phyloP scores from a whole-genome alignment of 164 flowering plant genomes.

The Macadamia integrifolia region DNA sequence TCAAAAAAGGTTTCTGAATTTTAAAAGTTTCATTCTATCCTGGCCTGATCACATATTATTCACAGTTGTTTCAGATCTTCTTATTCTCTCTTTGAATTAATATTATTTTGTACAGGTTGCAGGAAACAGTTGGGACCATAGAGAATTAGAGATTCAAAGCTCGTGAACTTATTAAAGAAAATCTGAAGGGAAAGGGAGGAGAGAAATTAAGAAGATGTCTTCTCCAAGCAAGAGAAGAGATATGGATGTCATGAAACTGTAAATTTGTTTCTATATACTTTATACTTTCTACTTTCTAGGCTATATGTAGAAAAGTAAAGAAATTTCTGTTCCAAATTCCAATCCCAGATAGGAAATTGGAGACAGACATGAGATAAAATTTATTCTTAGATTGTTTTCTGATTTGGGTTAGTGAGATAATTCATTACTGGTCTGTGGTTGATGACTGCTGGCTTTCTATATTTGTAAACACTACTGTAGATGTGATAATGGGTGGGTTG shows the following conservation, averaged over 20 bases:
- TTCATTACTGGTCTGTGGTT: slow-evolving; percentile 3
- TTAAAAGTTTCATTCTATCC: not conserved
- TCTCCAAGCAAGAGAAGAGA: slow-evolving; percentile 81
- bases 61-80: not conserved
- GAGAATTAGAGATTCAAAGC: not conserved
- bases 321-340: no score
- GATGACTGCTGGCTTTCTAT: not conserved
- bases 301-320: not conserved
- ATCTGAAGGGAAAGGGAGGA: not conserved
- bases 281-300: not conserved
- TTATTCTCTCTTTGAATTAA: no score
- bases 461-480: slow-evolving; percentile 6
- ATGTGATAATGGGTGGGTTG: not conserved
- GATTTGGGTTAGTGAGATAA: not conserved
- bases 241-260: slow-evolving; percentile 90
- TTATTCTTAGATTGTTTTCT: not conserved
- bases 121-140: no score
- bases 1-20: not conserved
- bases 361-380: no score
- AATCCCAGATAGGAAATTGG: no score
- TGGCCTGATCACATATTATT: not conserved
- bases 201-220: slow-evolving; percentile 34
- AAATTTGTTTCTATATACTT: slow-evolving; percentile 4
- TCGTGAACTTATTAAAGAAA: not conserved
- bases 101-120: no score